A percentile compares a stretch with the other conserved stretches of the same genome.
Conservation (phyloP, 768 basidiomycete species). For the Pleurotus djamor region DNA sequence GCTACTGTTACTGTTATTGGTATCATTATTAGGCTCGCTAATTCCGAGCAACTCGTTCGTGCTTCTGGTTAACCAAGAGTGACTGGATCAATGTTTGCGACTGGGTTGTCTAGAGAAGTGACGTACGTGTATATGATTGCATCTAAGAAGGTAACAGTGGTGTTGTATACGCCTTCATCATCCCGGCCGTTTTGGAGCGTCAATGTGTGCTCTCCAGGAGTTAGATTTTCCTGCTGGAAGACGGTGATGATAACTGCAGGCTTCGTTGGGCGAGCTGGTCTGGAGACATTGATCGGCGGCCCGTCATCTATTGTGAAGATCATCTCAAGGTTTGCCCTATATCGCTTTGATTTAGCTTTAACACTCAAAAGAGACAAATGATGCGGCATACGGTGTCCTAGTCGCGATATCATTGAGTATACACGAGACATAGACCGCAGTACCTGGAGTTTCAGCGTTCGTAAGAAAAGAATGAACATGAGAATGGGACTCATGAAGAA, state of each 20-base stretch:
- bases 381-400: not conserved
- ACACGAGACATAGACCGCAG: not conserved
- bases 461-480: not conserved
- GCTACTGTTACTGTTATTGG: no score
- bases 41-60: no score
- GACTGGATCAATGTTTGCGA: no score
- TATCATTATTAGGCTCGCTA: no score
- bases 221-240: not conserved
- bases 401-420: not conserved
- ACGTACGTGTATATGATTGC: not conserved
- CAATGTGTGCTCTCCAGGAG: not conserved
- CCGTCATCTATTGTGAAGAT: not conserved
- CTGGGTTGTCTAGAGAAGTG: no score
- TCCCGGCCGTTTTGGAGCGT: not conserved
- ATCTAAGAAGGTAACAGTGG: not conserved
- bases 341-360: no score
- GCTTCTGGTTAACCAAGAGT: no score
- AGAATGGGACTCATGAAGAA: not conserved
- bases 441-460: not conserved
- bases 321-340: not conserved
- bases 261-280: not conserved
- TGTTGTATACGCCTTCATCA: not conserved
- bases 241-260: not conserved
- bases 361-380: not conserved
- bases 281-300: not conserved